Base-by-base conservation (phyloP, 345 rosid genomes). In the Crucihimalaya himalaica region DNA sequence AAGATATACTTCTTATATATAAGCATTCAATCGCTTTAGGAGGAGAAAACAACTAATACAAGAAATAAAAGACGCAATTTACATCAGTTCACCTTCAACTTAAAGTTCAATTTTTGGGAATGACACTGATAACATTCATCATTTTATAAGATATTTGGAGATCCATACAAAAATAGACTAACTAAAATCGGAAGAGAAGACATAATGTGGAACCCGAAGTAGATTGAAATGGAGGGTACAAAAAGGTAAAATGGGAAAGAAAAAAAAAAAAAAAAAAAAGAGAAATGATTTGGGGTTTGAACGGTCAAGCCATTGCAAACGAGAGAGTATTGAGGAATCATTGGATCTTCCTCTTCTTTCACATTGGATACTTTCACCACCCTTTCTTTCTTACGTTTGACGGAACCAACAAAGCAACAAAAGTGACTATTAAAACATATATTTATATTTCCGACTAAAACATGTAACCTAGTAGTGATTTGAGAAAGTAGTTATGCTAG, bases 281-380 rank as follows among this genome's bases (percentile, higher is more conserved):
- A 25, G 54, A n/a, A 34, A 55, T 68, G 56, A 63, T 74, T 63
- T 58, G 32, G 46, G 43, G 66, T 74, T 79, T 79, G 82, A 79
- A 79, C 31, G 79, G 82, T 79, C 82, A 78, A 79, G 68, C 45
- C 66, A 53, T 40, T 31, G 23, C 61, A 16, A 56, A 56, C 23
- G 23, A 56, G n/a, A n/a, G n/a, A n/a, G 42, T 31, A 62, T 78
- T 18, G 67, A 37, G 68, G 14, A 66, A 32, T 31, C 31, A 66
- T 66, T 66, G 57, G 46, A 18, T 32, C 45, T 64, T 62, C 42
- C 37, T 68, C 75, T 63, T 70, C 71, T 18, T 31, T 31, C 62
- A 51, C 67, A 79, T 64, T 16, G 82, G 82, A 79, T 79, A 54
- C 72, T 43, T 46, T 46, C 53, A 47, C 54, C 8, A 48, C 54